Evolutionary conservation across 495 filamentous ascomycete species (phyloP), one percentile per base, ranked within the genome.

Genomic region (Melanomma pulvis-pyrius): DNA sequence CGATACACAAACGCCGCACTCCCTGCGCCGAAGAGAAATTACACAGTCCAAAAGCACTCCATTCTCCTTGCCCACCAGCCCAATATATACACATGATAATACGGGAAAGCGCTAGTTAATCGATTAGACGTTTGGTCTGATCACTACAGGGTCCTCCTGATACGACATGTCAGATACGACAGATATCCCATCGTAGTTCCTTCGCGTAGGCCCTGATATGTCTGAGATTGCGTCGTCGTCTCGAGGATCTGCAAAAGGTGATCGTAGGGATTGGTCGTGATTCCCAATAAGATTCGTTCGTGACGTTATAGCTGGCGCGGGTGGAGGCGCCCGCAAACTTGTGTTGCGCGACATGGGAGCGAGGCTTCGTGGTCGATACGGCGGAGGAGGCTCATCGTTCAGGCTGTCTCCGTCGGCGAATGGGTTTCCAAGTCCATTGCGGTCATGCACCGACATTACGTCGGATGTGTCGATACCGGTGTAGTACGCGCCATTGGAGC

Each of bases 401-500:
- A 59, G 21, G 24, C 46, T 29, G 17, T 58, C 39, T 26, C 44
- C 48, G 28, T 72, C 65, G 21, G 55, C 63, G 30, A 72, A 72
- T 47, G 65, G 69, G 46, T 72, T 59, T 7, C 63, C 68, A 15
- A 70, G 57, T 11, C 68, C 65, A 44, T 60, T 72, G 21, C 50
- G 58, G 22, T 61, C 60, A 21, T 61, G 29, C 47, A 67, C 25
- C 12, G 68, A 71, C 15, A 71, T 28, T 9, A 67, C 24, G 48
- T 72, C 69, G 0, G 69, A 72, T 29, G 69, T 72, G 51, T 69
- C 65, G 28, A 72, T 69, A n/a, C 69, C 69, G 19, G 69, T 68
- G 41, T 50, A 65, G 50, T 72, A 72, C 3, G 65, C 57, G 21
- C 63, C 63, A 36, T 60, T 71, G 19, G 63, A 63, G 17, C 48